Evolutionary conservation across 1,284 basidiomycete species (phyloP).

Genomic region (Apiotrichum sp.): DNA sequence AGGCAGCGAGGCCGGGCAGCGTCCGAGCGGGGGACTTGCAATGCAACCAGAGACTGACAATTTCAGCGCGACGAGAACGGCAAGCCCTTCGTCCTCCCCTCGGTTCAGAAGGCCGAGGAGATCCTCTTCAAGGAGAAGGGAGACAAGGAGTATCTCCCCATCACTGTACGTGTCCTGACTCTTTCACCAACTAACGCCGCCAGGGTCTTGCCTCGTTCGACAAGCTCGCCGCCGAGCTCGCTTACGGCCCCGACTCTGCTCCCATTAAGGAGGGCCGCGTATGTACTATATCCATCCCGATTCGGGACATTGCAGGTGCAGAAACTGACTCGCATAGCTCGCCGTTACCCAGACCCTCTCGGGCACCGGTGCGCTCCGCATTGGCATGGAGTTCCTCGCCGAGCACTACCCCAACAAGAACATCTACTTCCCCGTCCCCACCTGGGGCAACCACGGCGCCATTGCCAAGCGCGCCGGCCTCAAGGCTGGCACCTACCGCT

Average conservation of each 20-base stretch:
- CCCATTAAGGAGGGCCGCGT: slow-evolving; percentile 73
- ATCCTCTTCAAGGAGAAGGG: slow-evolving; percentile 58
- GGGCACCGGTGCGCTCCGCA: slow-evolving; percentile 93
- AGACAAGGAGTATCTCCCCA: slow-evolving; percentile 98
- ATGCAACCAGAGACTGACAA: slow-evolving; percentile 1
- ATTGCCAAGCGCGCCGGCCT: slow-evolving; percentile 83
- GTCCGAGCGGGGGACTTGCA: too few relatives aligned
- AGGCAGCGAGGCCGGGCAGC: too few relatives aligned
- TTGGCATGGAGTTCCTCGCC: slow-evolving; percentile 84
- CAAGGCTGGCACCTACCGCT: slow-evolving; percentile 69
- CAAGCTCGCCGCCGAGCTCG: slow-evolving; percentile 80
- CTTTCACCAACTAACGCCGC: too few relatives aligned
- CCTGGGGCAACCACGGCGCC: slow-evolving; percentile 96
- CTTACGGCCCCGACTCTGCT: slow-evolving; percentile 76
- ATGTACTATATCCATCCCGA: slow-evolving; percentile 37
- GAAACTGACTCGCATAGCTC: slow-evolving; percentile 53
- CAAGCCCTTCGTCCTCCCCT: slow-evolving; percentile 88
- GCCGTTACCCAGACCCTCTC: slow-evolving; percentile 95
- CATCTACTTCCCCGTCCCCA: slow-evolving; percentile 89
- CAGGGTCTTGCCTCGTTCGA: slow-evolving; percentile 73
- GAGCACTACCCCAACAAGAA: slow-evolving; percentile 85
- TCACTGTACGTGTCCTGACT: slow-evolving; percentile 53
- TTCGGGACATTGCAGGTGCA: neutral
- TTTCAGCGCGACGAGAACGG: slow-evolving; percentile 83
- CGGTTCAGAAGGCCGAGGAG: slow-evolving; percentile 71